phyloP scores from a whole-genome alignment of 1,284 basidiomycete species.

The Erythrobasidium hasegawianum region DNA sequence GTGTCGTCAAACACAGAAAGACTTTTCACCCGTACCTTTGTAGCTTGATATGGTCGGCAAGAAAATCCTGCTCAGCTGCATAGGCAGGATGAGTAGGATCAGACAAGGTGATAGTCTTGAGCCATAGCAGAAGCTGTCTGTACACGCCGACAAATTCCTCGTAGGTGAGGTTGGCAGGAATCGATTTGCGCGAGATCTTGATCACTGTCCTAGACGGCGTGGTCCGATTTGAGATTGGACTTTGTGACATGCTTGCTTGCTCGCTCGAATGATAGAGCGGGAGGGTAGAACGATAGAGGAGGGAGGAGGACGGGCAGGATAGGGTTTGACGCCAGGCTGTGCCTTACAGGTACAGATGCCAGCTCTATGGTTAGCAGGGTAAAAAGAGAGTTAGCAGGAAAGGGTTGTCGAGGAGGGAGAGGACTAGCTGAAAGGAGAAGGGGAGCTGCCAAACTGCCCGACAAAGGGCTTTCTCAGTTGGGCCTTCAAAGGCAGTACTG shows the following conservation, averaged over 20 bases:
- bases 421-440: not conserved
- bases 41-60: not conserved
- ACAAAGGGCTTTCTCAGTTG: not conserved
- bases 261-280: not conserved
- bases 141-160: not conserved
- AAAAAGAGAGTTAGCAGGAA: too few species aligned
- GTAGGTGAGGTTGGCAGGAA: not conserved
- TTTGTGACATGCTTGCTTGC: not conserved
- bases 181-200: conserved; percentile 3
- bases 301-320: not conserved
- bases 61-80: not conserved
- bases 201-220: not conserved
- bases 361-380: too few species aligned
- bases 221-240: not conserved
- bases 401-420: not conserved
- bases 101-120: not conserved
- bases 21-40: not conserved
- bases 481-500: not conserved
- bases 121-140: not conserved
- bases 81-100: not conserved
- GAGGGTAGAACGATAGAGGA: not conserved
- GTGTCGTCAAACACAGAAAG: not conserved
- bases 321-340: too few species aligned
- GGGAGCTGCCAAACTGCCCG: not conserved
- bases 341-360: too few species aligned